Conservation (phyloP, 371 early-diverging fungal species). For the Entomophthora muscae region DNA sequence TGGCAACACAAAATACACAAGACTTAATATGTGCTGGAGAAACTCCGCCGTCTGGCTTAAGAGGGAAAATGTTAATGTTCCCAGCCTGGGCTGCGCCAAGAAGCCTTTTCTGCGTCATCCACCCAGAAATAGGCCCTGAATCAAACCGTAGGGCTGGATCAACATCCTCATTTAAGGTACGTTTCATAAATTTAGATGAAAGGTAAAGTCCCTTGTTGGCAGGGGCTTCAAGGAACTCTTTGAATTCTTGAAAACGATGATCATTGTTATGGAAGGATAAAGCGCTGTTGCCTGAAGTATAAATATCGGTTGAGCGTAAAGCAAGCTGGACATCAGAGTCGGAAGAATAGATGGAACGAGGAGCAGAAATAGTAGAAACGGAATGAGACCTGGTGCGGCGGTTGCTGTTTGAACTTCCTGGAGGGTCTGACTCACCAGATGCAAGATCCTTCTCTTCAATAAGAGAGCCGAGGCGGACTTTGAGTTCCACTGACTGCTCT, state of each 20-base stretch:
- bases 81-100: background rate
- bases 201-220: constrained; percentile 1
- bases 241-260: constrained; percentile 5
- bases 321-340: background rate
- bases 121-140: background rate
- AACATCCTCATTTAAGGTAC: constrained; percentile 3
- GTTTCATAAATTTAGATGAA: constrained; percentile 7
- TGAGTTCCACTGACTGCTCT: constrained; percentile 1
- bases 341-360: background rate
- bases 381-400: background rate
- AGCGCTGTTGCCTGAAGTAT: background rate
- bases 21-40: background rate
- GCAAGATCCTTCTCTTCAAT: background rate
- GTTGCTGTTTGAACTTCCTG: background rate
- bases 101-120: background rate
- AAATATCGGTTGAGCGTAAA: background rate
- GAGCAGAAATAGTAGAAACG: background rate
- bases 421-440: background rate
- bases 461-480: background rate
- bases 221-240: constrained; percentile 4
- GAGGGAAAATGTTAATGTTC: background rate
- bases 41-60: background rate
- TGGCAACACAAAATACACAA: background rate
- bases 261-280: background rate
- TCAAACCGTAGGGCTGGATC: constrained; percentile 6